Conservation (phyloP, 805 yeast species). For the Pichia insulana region DNA sequence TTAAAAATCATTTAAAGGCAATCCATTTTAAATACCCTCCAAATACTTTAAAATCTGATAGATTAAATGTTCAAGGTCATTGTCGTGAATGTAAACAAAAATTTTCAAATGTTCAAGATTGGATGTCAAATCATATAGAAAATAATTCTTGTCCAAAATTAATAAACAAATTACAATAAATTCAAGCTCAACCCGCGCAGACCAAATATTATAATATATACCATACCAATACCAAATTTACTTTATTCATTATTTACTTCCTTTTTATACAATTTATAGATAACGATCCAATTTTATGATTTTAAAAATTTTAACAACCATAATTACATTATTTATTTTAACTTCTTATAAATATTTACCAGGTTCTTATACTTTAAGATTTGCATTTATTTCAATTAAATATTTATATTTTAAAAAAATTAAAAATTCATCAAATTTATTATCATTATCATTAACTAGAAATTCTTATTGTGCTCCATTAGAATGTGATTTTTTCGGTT, state of each 20-base stretch:
- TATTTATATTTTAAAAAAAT: constrained; percentile 34
- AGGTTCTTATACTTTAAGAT: constrained; percentile 53
- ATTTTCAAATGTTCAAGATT: constrained; percentile 65
- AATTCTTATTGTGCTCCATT: constrained; percentile 46
- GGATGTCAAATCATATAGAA: constrained; percentile 73
- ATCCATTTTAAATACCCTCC: constrained; percentile 82
- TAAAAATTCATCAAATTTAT: neutral
- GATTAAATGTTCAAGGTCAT: constrained; percentile 57
- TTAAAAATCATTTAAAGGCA: constrained; percentile 83
- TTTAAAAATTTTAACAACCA: neutral
- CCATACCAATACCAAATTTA: too few relatives aligned
- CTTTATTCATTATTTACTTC: too few relatives aligned
- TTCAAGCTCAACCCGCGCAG: too few relatives aligned
- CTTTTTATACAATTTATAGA: neutral
- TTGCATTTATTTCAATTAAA: constrained; percentile 40
- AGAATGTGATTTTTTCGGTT: constrained; percentile 71
- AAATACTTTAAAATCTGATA: constrained; percentile 74
- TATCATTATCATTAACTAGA: constrained; percentile 10
- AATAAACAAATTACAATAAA: constrained; percentile 6
- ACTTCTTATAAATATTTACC: constrained; percentile 60
- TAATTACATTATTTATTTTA: constrained; percentile 2
- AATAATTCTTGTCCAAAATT: constrained; percentile 30
- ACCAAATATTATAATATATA: neutral
- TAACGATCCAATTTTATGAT: too few relatives aligned
- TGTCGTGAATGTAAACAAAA: constrained; percentile 69